phyloP scores from a whole-genome alignment of 192 early-diverging fungal species.

The Rhizophagus prolifer region DNA sequence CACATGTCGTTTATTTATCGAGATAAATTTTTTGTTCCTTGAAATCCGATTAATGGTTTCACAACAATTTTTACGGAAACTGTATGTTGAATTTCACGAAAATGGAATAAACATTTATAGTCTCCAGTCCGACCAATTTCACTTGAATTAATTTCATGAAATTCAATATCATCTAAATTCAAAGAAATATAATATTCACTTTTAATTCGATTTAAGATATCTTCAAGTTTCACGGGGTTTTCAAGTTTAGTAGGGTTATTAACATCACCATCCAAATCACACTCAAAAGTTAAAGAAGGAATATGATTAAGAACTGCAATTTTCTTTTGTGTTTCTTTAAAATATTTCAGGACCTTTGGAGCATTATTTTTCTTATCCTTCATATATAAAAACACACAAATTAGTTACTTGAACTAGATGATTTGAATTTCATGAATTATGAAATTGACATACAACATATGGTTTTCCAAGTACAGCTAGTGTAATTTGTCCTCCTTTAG shows the following conservation, averaged over 20 bases:
- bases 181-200: neutral
- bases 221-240: neutral
- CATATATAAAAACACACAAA: neutral
- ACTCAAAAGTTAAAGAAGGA: neutral
- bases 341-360: neutral
- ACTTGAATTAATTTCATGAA: neutral
- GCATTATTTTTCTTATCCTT: neutral
- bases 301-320: neutral
- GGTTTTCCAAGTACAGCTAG: neutral
- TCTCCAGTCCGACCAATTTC: neutral
- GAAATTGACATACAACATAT: slow-evolving; percentile 12
- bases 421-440: neutral
- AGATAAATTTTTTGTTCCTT: neutral
- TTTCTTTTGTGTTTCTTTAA: slow-evolving; percentile 13
- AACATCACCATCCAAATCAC: neutral
- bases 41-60: neutral
- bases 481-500: slow-evolving; percentile 4
- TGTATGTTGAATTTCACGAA: slow-evolving; percentile 3
- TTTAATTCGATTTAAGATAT: neutral
- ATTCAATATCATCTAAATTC: slow-evolving; percentile 10
- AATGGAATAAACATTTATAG: neutral
- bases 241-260: neutral
- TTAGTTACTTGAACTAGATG: neutral
- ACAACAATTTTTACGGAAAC: neutral
- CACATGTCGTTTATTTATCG: too few species aligned